A percentile compares a stretch with the other conserved stretches of the same genome.
Evolutionary conservation across 1,284 basidiomycete species (phyloP).

Genomic region (Cutaneotrichosporon sp.): DNA sequence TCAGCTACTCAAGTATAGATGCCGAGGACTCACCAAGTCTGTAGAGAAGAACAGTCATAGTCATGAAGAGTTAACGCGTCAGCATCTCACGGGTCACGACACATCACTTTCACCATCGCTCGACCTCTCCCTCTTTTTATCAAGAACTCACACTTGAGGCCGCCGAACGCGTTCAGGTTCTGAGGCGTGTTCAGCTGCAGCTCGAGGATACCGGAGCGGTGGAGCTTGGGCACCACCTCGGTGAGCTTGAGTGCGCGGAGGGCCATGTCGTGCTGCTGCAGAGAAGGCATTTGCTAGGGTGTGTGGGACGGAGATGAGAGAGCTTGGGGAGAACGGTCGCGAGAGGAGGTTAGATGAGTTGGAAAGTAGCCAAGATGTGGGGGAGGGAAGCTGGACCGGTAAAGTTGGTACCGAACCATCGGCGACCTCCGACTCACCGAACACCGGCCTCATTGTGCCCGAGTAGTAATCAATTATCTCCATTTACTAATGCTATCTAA

Average conservation of each 20-base stretch:
- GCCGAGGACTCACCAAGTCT: background rate
- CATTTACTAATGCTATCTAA: too few relatives aligned
- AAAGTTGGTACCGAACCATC: too few relatives aligned
- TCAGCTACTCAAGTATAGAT: background rate
- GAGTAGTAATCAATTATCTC: too few relatives aligned
- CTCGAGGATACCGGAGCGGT: conserved; percentile 25
- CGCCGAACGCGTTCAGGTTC: conserved; percentile 25
- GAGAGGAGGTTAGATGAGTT: background rate
- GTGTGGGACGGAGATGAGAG: background rate
- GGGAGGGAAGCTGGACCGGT: too few relatives aligned
- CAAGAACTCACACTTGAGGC: conserved; percentile 17
- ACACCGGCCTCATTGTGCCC: too few relatives aligned
- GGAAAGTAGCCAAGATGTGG: background rate
- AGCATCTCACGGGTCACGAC: background rate
- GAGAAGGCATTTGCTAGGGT: background rate
- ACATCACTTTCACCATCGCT: background rate
- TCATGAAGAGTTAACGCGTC: background rate
- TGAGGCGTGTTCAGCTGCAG: conserved; percentile 28
- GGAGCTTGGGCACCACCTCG: conserved; percentile 22
- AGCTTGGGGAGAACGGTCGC: background rate
- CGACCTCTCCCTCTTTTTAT: background rate
- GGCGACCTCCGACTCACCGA: too few relatives aligned
- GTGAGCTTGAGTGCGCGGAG: conserved; percentile 17
- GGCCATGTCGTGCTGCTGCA: conserved; percentile 5
- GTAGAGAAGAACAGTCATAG: background rate